Evolutionary conservation across 148 eudicot genomes (phyloP), one percentile per base, ranked within the genome.

Genomic region (Rhododendron molle): DNA sequence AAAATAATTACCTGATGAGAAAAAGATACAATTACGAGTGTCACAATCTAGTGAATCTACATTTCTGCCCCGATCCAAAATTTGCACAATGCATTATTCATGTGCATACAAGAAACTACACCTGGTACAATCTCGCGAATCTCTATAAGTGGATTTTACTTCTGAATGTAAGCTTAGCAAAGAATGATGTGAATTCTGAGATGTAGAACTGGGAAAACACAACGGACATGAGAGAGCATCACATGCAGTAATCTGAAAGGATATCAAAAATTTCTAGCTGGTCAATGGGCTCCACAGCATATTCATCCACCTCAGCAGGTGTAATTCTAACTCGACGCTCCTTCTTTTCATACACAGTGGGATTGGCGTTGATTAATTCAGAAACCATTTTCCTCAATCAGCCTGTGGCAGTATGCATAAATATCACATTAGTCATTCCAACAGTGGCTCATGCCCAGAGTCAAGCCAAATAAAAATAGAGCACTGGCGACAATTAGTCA

Each of bases 191-290:
- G 38, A 52, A 80, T 14, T 16, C 5, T 44, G 9, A 44, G 65
- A 80, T 18, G 14, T 26, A 52, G 5, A 81, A 3, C 13, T 67
- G 12, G 36, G 56, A 69, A 69, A 28, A 44, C 21, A 62, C 18
- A 67, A 18, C 46, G 26, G 26, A 69, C 20, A 43, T 9, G 28
- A 83, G 26, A 65, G 13, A 44, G 26, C 32, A 30, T 43, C 38
- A 26, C 30, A 50, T 67, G 85, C 32, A 69, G 18, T 83, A 15
- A 43, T 60, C 30, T 80, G 65, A 60, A 88, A 92, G 93, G 93
- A 92, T 92, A 92, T 92, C 89, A 92, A 92, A 90, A 58, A 90
- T 83, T 85, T 92, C 92, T 56, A 83, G 81, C 43, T 89, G 91
- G 76, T 92, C 92, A 86, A 92, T 90, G 46, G 86, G 78, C 50